Evolutionary conservation across 306 rosid species (phyloP).

Genomic region (Vigna trinervia): DNA sequence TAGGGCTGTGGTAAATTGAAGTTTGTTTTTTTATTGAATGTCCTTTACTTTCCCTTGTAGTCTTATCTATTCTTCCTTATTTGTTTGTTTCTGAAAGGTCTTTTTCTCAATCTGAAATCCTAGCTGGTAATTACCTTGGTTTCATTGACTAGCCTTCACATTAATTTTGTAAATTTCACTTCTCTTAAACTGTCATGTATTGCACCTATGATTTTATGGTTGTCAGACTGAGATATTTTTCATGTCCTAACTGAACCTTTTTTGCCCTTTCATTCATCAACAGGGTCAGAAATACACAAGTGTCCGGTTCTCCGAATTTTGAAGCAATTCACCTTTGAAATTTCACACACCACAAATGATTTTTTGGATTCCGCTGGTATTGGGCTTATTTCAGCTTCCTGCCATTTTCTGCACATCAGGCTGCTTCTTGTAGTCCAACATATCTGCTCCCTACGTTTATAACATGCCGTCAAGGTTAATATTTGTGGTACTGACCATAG

Average conservation of each 20-base stretch:
- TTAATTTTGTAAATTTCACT: slow-evolving; percentile 40
- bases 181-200: slow-evolving; percentile 47
- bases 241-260: slow-evolving; percentile 69
- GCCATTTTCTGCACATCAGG: slow-evolving; percentile 47
- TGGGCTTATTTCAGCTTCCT: slow-evolving; percentile 54
- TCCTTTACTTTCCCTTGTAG: slow-evolving; percentile 51
- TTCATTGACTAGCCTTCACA: slow-evolving; percentile 51
- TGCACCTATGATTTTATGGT: slow-evolving; percentile 59
- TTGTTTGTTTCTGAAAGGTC: slow-evolving; percentile 61
- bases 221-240: slow-evolving; percentile 76
- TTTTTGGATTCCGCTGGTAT: slow-evolving; percentile 56
- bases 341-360: slow-evolving; percentile 49
- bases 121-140: slow-evolving; percentile 60
- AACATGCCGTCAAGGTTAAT: slow-evolving; percentile 41
- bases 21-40: slow-evolving; percentile 52
- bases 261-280: slow-evolving; percentile 67
- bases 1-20: slow-evolving; percentile 50
- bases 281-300: slow-evolving; percentile 74
- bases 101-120: slow-evolving; percentile 63
- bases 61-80: slow-evolving; percentile 55
- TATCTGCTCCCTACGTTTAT: slow-evolving; percentile 42
- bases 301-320: slow-evolving; percentile 55
- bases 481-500: slow-evolving; percentile 28
- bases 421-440: slow-evolving; percentile 44
- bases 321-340: slow-evolving; percentile 65